Percentiles rank a stretch among this genome's conserved stretches.
Conservation (phyloP, 305 asterid species). For the Fraxinus albicans region DNA sequence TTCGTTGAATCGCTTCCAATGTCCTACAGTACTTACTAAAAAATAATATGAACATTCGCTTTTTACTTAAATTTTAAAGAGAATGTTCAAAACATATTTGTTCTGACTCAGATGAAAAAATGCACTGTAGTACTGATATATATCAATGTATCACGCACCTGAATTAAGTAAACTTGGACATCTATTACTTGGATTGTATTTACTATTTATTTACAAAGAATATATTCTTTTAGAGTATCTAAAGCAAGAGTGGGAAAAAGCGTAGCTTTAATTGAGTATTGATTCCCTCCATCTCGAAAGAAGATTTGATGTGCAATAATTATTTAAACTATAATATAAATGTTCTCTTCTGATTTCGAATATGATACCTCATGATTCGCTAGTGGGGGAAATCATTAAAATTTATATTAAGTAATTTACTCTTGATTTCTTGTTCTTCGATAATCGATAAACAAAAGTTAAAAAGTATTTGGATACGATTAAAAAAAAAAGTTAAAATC, state of each 20-base stretch:
- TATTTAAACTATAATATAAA: neutral
- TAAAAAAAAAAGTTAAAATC: too few relatives aligned
- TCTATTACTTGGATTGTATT: too few relatives aligned
- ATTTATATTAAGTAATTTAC: neutral
- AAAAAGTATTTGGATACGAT: too few relatives aligned
- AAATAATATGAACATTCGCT: too few relatives aligned
- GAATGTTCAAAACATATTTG: too few relatives aligned
- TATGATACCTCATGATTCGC: neutral
- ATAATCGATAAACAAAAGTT: neutral
- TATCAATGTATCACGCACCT: too few relatives aligned
- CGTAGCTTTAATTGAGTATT: neutral
- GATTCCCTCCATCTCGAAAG: neutral
- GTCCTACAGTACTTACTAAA: too few relatives aligned
- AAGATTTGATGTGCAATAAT: neutral
- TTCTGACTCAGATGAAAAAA: too few relatives aligned
- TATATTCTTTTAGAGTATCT: neutral
- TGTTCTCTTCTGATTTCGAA: neutral
- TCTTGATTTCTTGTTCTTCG: neutral
- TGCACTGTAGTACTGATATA: too few relatives aligned
- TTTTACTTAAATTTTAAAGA: too few relatives aligned
- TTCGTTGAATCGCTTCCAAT: too few relatives aligned
- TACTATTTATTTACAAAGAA: neutral
- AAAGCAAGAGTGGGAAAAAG: neutral
- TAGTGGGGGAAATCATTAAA: neutral
- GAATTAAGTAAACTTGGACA: too few relatives aligned